These are phyloP conservation scores for Geranomyces michiganensis DNA, from an alignment of 192 early-diverging fungal species.

Conservation along the genomic window DNA sequence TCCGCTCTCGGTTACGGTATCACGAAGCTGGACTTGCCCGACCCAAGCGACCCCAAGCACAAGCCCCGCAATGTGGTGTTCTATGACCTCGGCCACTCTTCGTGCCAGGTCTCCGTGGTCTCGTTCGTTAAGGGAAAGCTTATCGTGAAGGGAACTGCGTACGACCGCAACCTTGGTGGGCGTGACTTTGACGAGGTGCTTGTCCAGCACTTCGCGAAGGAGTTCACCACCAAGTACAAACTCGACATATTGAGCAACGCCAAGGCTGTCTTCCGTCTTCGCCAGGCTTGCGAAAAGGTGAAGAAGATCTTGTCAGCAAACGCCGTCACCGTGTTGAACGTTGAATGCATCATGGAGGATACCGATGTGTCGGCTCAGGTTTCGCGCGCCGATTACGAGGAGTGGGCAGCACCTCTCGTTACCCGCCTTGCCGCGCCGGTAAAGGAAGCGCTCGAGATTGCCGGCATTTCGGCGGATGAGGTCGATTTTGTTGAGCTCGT, in stretches of 20 bases:
- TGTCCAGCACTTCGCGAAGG: conserved; percentile 79
- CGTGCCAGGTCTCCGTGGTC: conserved; percentile 82
- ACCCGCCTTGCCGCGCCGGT: conserved; percentile 73
- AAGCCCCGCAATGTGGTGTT: conserved; percentile 89
- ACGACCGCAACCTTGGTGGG: conserved; percentile 93
- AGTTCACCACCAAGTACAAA: conserved; percentile 95
- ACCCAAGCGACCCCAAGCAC: conserved; percentile 65
- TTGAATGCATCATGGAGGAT: conserved; percentile 97
- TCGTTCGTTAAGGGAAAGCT: conserved; percentile 96
- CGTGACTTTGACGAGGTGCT: conserved; percentile 94
- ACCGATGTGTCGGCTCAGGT: conserved; percentile 87
- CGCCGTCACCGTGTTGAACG: conserved; percentile 84
- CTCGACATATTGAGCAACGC: conserved; percentile 85
- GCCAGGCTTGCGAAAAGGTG: conserved; percentile 86
- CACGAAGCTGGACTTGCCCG: conserved; percentile 95
- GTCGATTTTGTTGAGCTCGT: conserved; percentile 95
- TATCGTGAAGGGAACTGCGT: conserved; percentile 86
- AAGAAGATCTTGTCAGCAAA: conserved; percentile 98
- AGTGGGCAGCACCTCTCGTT: conserved; percentile 74
- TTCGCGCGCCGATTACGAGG: conserved; percentile 82
- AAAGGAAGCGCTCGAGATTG: conserved; percentile 72
- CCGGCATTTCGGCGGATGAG: conserved; percentile 75
- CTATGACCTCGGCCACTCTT: conserved; percentile 92
- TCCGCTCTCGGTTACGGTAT: conserved; percentile 97
- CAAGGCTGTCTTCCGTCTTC: conserved; percentile 90